phyloP scores from a whole-genome alignment of 176 grass and related monocot species.

The Leersia perrieri region DNA sequence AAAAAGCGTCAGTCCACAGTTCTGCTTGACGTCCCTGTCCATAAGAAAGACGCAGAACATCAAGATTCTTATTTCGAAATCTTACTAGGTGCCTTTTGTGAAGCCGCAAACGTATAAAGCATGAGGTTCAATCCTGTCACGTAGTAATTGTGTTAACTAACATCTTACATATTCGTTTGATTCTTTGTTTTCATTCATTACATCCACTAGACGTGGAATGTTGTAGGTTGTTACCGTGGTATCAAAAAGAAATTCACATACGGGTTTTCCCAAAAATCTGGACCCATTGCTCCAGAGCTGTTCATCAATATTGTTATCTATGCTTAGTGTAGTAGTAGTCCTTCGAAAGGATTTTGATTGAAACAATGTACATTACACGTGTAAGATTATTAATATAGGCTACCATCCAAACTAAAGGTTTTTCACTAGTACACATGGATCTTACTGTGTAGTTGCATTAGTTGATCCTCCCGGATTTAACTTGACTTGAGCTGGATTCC shows the following conservation, averaged over 20 bases:
- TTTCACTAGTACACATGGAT: too few relatives aligned
- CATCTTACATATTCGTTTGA: constrained; percentile 38
- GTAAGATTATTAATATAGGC: not conserved
- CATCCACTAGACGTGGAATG: constrained; percentile 3
- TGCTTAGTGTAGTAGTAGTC: not conserved
- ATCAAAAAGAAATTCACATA: not conserved
- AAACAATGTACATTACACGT: not conserved
- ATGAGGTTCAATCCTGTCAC: not conserved
- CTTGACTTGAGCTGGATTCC: too few relatives aligned
- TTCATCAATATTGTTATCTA: too few relatives aligned
- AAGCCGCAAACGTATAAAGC: not conserved
- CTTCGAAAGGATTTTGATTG: not conserved
- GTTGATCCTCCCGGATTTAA: too few relatives aligned
- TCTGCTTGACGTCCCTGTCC: constrained; percentile 37
- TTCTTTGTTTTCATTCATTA: constrained; percentile 26
- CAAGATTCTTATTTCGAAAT: not conserved
- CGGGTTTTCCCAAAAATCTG: not conserved
- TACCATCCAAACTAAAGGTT: not conserved
- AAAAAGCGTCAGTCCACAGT: constrained; percentile 24
- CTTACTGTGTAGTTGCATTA: too few relatives aligned
- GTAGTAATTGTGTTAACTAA: constrained; percentile 8
- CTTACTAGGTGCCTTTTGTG: not conserved
- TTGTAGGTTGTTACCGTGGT: not conserved
- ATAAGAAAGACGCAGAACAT: not conserved
- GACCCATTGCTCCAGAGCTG: too few relatives aligned